Base-by-base conservation (phyloP, 352 stramenopile genomes). In the Globisporangium radiosum region DNA sequence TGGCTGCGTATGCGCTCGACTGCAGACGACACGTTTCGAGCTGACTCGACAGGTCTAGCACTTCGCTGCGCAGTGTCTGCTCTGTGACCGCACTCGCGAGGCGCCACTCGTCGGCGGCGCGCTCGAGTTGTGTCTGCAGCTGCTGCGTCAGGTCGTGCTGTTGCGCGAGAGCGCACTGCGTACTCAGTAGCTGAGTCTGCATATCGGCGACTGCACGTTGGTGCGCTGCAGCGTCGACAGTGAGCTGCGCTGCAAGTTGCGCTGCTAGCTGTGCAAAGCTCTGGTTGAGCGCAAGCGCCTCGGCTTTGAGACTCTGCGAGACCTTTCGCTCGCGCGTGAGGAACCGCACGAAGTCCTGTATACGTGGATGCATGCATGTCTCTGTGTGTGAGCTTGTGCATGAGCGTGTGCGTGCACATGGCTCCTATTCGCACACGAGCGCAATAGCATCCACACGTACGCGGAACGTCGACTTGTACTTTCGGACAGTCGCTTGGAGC, bases 381-480 rank as follows among this genome's bases (percentile, higher is more conserved):
- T 9, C 39, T 17, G 0, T 7, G 17, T 36, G 7, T 51, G 7
- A 44, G 11, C 2, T 44, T 8, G 11, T 7, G 40, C 40, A 2
- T 7, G 7, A 36, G 7, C 5, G 45, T 50, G n/a, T 14, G 42
- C 0, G 10, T 9, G 43, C 4, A 5, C n/a, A 5, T 5, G 7
- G 43, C 43, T 3, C 5, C 7, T 15, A 7, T 17, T 9, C 33
- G 37, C 4, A 40, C 5, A n/a, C 8, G 9, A 25, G 11, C 36
- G 9, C 4, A 19, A 40, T 19, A 14, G 11, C 1, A 42, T 38
- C 47, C 4, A 8, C 10, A 56, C 70, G 39, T 64, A 91, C 81
- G 51, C 71, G 75, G 54, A 90, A 90, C 4, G 76, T 75, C 51
- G 71, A 76, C 47, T 88, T 88, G 71, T 90, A 91, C 59, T 76